Conservation (phyloP, 2,329 filamentous ascomycete species). For the Teratosphaeria pseudoeucalypti region DNA sequence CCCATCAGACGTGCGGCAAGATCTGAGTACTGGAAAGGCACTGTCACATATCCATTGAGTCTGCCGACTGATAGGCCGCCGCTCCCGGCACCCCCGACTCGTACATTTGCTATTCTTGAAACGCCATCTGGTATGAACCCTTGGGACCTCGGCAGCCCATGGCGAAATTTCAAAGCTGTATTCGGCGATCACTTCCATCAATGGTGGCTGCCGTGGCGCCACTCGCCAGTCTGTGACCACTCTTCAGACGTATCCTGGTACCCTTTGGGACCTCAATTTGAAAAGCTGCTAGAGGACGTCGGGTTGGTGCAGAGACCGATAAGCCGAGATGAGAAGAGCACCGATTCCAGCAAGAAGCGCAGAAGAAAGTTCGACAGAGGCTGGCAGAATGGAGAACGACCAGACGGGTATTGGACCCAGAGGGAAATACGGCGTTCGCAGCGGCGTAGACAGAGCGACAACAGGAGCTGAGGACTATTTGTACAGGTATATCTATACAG, state of each 20-base stretch:
- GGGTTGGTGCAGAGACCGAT: conserved; percentile 15
- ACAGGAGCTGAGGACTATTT: not conserved
- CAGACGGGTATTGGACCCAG: conserved; percentile 22
- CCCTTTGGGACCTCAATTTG: conserved; percentile 25
- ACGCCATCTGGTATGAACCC: conserved; percentile 69
- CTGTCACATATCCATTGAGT: conserved; percentile 51
- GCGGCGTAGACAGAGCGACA: not conserved
- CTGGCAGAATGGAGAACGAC: conserved; percentile 26
- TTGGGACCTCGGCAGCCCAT: conserved; percentile 59
- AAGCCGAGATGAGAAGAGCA: not conserved
- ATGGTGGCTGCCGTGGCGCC: conserved; percentile 69
- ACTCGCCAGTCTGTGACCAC: conserved; percentile 64
- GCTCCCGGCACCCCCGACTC: conserved; percentile 25
- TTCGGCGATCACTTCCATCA: conserved; percentile 64
- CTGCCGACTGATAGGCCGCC: conserved; percentile 24
- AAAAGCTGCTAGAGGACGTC: conserved; percentile 21
- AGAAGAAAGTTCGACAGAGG: conserved; percentile 18
- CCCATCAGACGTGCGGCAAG: conserved; percentile 6
- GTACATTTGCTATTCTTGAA: conserved; percentile 69
- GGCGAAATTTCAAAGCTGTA: conserved; percentile 64
- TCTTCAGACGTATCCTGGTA: conserved; percentile 22
- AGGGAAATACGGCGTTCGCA: conserved; percentile 19
- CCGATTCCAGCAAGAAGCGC: not conserved
- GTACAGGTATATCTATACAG: not conserved
- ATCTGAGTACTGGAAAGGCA: conserved; percentile 26